Evolutionary conservation across 2,329 filamentous ascomycete genomes (phyloP), one percentile per base, ranked within the genome.

Genomic region (Aspergillus fumigatiaffinis): DNA sequence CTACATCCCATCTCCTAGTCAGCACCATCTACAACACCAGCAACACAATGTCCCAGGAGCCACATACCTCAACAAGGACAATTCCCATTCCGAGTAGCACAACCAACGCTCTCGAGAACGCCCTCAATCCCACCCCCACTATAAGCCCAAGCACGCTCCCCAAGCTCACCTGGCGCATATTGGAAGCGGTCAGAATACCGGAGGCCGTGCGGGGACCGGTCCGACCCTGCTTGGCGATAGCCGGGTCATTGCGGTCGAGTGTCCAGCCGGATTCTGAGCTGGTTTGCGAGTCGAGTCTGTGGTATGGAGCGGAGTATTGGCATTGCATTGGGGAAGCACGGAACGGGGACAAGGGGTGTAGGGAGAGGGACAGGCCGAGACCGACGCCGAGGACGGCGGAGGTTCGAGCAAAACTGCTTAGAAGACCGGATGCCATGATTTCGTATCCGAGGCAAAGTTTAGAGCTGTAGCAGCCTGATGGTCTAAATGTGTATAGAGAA

Each of bases 131-230:
- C 51, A 79, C 64, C 1, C 77, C 77, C 2, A 71, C 70, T 5
- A 77, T 71, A 21, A 80, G 60, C 2, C 77, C 77, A 49, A 79
- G 60, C 8, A 79, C 73, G 58, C 77, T 77, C 1, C 77, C 77
- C 54, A 79, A 49, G 60, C 76, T 78, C 49, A 79, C 69, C 64
- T 80, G 77, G 17, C 73, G 73, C 65, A 78, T 75, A 38, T 70
- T 74, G 25, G 66, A 66, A 20, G 68, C 66, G 10, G 66, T 72
- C 55, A 74, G 51, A n/a, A 73, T 58, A 5, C 68, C 62, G 42
- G 51, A 59, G 9, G 52, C 54, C 1, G 52, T 50, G 38, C 32
- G 29, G 8, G 60, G 52, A 2, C 56, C 53, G 8, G 67, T 67
- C 3, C 42, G 56, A 29, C 66, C 63, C 58, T 74, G 66, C 59